phyloP scores from a whole-genome alignment of 1,139 yeast genomes.

The Candida sp. region DNA sequence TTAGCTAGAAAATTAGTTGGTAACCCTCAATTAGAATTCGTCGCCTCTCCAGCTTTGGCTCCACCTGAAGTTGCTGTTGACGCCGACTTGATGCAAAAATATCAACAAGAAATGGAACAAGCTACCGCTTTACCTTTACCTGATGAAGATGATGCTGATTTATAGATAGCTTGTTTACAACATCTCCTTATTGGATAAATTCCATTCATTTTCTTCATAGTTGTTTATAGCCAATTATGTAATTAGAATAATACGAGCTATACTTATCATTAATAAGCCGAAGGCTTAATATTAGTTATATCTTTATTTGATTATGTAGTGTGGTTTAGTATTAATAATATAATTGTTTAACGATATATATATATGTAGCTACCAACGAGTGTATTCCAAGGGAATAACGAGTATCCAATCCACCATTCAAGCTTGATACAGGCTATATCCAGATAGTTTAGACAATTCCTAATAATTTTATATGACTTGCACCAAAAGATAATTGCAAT shows the following conservation, averaged over 20 bases:
- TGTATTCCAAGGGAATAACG: no score
- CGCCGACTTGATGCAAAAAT: constrained; percentile 93
- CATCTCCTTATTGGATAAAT: no score
- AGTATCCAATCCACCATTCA: no score
- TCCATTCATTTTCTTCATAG: constrained; percentile 1
- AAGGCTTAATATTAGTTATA: no score
- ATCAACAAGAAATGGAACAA: constrained; percentile 99
- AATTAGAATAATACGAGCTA: constrained; percentile 1
- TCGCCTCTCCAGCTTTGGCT: constrained; percentile 98
- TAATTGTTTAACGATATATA: neutral
- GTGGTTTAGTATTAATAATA: neutral
- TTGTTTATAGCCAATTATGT: constrained; percentile 2
- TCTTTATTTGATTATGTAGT: neutral
- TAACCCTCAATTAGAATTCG: constrained; percentile 96
- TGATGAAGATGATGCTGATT: constrained; percentile 99
- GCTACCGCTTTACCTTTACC: constrained; percentile 99
- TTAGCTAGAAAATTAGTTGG: constrained; percentile 99
- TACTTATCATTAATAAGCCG: no score
- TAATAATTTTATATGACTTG: no score
- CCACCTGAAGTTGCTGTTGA: constrained; percentile 99
- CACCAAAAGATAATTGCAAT: no score
- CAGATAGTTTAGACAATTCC: no score
- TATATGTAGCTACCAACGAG: no score
- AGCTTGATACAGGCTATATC: no score
- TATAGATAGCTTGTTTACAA: constrained; percentile 37